Base-by-base conservation (phyloP, 2,329 filamentous ascomycete species). In the Aspergillus pseudoglaucus region DNA sequence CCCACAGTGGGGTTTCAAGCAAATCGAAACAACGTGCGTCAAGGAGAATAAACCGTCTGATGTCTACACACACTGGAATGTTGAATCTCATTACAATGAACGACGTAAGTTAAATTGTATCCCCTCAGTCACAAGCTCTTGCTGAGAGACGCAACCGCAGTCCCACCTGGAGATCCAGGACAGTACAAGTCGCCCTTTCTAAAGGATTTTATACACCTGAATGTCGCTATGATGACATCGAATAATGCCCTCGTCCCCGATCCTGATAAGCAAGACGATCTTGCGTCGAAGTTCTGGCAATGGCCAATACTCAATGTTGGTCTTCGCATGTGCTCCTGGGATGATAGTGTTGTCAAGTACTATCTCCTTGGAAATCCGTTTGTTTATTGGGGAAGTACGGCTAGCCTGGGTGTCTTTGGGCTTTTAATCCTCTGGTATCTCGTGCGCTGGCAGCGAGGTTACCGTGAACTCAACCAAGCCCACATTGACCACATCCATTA, bases 141-240 rank as follows among this genome's bases (percentile, higher is more conserved):
- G n/a, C 33, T 35, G 33, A 17, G 32, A 35, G 33, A 17, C 2
- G 9, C 14, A 15, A 37, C 22, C 10, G 27, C 43, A 93, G 88
- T 97, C 22, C 91, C 93, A 35, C 82, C 88, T 53, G 86, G 87
- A 59, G 87, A 96, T 69, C 88, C 93, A 47, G 88, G 87, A 60
- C 85, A 88, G 48, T 98, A 96, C 77, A 95, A 88, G 74, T 97
- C 91, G 32, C 93, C 94, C 2, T 98, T 98, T 79, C 78, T 95
- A 64, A 90, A 95, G 66, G 93, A 98, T 70, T 98, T 98, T 63
- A 85, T 98, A 54, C 93, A 98, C 69, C 76, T 97, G 52, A 98
- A 98, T 67, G 93, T 98, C 53, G 93, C 93, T 53, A 98, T 98
- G 93, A 96, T 97, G 91, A 98, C 93, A 3, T 97, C 93, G 35